Conservation (phyloP, 164 flowering plant species). For the Nelumbo lutea region DNA sequence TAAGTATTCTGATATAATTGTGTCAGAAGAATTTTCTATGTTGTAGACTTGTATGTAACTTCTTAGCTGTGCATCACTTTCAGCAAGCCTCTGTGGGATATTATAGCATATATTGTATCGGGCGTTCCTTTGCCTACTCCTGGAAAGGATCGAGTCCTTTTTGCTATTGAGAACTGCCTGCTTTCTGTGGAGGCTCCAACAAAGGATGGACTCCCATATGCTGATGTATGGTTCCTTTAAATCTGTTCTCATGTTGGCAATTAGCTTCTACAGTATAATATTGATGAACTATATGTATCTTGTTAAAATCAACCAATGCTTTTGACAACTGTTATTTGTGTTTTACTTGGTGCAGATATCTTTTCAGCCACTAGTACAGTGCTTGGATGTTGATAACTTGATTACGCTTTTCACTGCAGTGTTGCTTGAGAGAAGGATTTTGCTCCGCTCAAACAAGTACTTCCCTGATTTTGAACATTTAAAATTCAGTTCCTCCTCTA, state of each 20-base stretch:
- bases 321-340: conserved; percentile 4
- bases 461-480: conserved; percentile 9
- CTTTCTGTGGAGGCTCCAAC: conserved; percentile 92
- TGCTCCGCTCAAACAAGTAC: conserved; percentile 91
- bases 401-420: conserved; percentile 86
- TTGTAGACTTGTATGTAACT: background rate
- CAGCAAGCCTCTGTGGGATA: conserved; percentile 99
- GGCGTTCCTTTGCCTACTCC: conserved; percentile 92
- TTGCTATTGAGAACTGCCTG: conserved; percentile 83
- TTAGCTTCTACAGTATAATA: background rate
- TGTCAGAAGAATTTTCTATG: background rate
- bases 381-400: conserved; percentile 93
- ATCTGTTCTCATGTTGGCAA: conserved; percentile 1
- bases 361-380: conserved; percentile 87
- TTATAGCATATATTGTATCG: conserved; percentile 73
- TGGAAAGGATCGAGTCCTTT: conserved; percentile 84
- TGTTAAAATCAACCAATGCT: background rate
- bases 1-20: background rate
- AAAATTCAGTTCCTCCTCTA: background rate
- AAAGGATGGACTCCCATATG: conserved; percentile 93
- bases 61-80: conserved; percentile 22
- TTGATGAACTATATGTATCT: background rate
- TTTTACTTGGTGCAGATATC: conserved; percentile 66
- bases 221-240: conserved; percentile 58
- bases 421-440: conserved; percentile 85